Base-by-base conservation (phyloP, 306 rosid genomes). In the Biancaea sappan region DNA sequence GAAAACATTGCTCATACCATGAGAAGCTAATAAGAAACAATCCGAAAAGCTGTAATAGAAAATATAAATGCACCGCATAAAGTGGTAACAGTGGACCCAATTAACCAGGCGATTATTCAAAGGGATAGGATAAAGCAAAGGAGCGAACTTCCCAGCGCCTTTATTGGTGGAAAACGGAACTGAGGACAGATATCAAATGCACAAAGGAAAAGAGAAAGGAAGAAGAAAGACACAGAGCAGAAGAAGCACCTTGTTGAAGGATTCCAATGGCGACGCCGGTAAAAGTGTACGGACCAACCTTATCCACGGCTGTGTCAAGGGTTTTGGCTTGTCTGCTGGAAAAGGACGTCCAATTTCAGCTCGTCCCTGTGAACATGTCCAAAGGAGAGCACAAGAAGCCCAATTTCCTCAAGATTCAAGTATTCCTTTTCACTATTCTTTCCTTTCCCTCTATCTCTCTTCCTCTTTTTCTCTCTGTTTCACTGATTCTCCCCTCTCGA, bases 301-400 rank as follows among this genome's bases (percentile, higher is more conserved):
- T 84, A n/a, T 93, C 97, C 1, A 88, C 98, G 0, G 93, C 92
- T 0, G 93, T 93, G 46, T 87, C 98, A 1, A 84, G 98, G 67
- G 97, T 93, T 4, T 51, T 93, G 50, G 93, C 90, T 32, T 89
- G 96, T 79, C 94, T 91, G 4, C 14, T 70, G 13, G 98, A 93
- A 88, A 93, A 91, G 78, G 84, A 91, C 8, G 76, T 91, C 13
- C 69, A 75, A 24, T 91, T 86, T 66, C 87, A 88, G 77, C 87
- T 93, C 44, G 5, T 85, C 32, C 66, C 98, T 4, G 44, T 93
- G 12, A 80, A 91, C 88, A 82, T 93, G 91, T 48, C 96, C 75
- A 89, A 93, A 86, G 94, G 88, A 18, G 98, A 91, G 75, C 98
- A 93, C 77, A 91, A 82, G 81, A 85, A 74, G 60, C 96, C 94